A percentile compares a stretch with the other conserved stretches of the same genome.
Conservation (phyloP, 208 protist genomes). For the Leishmania guyanensis region DNA sequence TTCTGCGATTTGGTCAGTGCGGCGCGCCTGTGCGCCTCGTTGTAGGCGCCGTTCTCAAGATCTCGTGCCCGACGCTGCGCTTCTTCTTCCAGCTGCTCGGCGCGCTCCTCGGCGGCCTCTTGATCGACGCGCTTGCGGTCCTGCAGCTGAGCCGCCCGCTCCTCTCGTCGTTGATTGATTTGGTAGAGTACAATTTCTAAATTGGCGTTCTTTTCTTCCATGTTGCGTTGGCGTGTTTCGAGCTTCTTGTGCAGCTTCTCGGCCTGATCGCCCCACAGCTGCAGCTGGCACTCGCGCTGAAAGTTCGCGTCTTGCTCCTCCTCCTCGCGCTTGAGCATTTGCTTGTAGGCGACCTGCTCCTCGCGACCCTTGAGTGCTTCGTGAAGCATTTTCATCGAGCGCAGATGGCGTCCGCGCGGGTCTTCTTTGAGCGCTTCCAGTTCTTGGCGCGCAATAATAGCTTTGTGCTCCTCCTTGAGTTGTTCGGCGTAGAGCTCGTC, state of each 20-base stretch:
- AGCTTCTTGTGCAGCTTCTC: slow-evolving; percentile 55
- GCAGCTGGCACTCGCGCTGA: slow-evolving; percentile 39
- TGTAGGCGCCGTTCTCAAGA: slow-evolving; percentile 45
- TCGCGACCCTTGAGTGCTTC: slow-evolving; percentile 67
- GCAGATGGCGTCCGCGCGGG: slow-evolving; percentile 68
- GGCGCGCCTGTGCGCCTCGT: slow-evolving; percentile 39
- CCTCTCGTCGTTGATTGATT: slow-evolving; percentile 50
- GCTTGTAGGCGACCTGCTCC: slow-evolving; percentile 71
- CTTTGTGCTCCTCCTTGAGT: slow-evolving; percentile 59
- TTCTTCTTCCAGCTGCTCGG: slow-evolving; percentile 54
- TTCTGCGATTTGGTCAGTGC: slow-evolving; percentile 49
- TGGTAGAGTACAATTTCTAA: slow-evolving; percentile 71
- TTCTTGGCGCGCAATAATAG: slow-evolving; percentile 45
- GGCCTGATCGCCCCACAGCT: slow-evolving; percentile 50
- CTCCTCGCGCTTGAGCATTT: slow-evolving; percentile 37
- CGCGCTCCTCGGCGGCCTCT: slow-evolving; percentile 65
- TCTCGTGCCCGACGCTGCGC: slow-evolving; percentile 33
- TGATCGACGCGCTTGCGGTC: slow-evolving; percentile 32
- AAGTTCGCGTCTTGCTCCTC: slow-evolving; percentile 27
- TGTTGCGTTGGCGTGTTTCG: slow-evolving; percentile 47
- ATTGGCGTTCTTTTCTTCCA: slow-evolving; percentile 75
- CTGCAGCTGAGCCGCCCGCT: slow-evolving; percentile 41
- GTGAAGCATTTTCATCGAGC: slow-evolving; percentile 60
- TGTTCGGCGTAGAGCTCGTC: slow-evolving; percentile 65
- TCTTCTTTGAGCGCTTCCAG: slow-evolving; percentile 70